Evolutionary conservation across 2,329 filamentous ascomycete species (phyloP), one percentile per base, ranked within the genome.

Genomic region (Monosporascus sp.): DNA sequence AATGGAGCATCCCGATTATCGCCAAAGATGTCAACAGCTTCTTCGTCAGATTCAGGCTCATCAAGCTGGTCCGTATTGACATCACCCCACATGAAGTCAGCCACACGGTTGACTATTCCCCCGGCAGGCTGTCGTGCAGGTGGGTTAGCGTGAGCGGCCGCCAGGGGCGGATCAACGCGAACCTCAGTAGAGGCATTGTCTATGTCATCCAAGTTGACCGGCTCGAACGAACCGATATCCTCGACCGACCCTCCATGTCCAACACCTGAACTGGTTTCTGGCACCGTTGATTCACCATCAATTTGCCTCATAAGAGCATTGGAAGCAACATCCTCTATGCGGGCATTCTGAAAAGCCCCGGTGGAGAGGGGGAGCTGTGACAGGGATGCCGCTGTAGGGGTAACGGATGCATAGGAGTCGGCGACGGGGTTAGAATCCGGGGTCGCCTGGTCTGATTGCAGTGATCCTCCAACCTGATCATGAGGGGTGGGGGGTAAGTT

Each of bases 41-140:
- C 76, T 14, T 70, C 73, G 17, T 65, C 70, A 49, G 70, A 67
- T 39, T 68, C 70, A 52, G 81, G 72, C 54, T 72, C 68, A 37
- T 65, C 65, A 36, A 61, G 62, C 27, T 59, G 65, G 14, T 61
- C 65, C 8, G 65, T 65, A 34, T 80, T 76, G 5, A 85, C 70
- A 38, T 78, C 77, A 8, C 78, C 78, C 81, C 81, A 86, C 74
- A 86, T 80, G 61, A 84, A 86, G 54, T 85, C 74, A 1, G 81
- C 76, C 14, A 85, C 59, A 15, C 68, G 69, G 8, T 67, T 72
- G 17, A 74, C 60, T 38, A 80, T 54, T 0, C 74, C 74, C 31
- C 63, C 69, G 2, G 69, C 66, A 38, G 66, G 63, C n/a, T 57
- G 63, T 37, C 52, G 54, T 8, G 47, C 49, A 5, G 46, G 49